Evolutionary conservation across 257 asterid genomes (phyloP).

Genomic region (Solanum clarkiae): DNA sequence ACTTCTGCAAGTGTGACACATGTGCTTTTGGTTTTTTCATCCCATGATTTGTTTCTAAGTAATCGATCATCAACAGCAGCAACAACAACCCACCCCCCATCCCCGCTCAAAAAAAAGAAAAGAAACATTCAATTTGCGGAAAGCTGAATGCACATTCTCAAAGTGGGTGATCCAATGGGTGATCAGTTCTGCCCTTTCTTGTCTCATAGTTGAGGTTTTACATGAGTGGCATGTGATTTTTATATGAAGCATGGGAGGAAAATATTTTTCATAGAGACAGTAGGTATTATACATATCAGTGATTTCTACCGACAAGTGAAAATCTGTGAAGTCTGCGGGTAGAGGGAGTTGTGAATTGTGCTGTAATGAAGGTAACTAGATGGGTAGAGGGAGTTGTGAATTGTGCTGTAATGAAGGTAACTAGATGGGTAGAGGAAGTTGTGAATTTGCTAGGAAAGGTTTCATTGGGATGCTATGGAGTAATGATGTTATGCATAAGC

Average conservation of each 20-base stretch:
- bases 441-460: neutral
- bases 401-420: neutral
- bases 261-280: neutral
- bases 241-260: neutral
- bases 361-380: neutral
- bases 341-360: neutral
- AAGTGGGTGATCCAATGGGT: neutral
- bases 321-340: neutral
- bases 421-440: neutral
- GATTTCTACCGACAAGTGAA: neutral
- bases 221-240: neutral
- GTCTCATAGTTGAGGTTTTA: neutral
- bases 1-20: neutral
- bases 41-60: neutral
- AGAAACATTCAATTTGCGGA: neutral
- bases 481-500: neutral
- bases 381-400: neutral
- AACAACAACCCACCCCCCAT: too few relatives aligned
- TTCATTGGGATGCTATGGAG: neutral
- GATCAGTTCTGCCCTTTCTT: neutral
- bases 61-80: neutral
- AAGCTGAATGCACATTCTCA: neutral
- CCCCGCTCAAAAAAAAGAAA: too few relatives aligned
- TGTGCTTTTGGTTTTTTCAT: neutral
- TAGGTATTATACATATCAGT: neutral